Percentiles rank a stretch among this genome's conserved stretches.
These are phyloP conservation scores for Phytophthora hibernalis DNA, from an alignment of 352 stramenopile species.

Conservation along the genomic window DNA sequence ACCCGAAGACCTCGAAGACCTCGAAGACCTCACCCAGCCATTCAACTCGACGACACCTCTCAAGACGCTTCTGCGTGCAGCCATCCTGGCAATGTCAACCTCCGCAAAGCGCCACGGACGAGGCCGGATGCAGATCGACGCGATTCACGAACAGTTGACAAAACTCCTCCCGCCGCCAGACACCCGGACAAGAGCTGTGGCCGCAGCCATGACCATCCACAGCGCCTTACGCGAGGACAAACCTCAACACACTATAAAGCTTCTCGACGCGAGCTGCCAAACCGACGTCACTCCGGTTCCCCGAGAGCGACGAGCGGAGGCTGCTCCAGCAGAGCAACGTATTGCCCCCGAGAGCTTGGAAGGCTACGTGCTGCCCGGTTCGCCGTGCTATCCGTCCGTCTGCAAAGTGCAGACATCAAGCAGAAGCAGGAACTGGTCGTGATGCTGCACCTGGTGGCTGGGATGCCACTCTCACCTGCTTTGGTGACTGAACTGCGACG, in stretches of 20 bases:
- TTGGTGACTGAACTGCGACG: slow-evolving; percentile 58
- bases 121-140: slow-evolving; percentile 45
- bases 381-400: slow-evolving; percentile 14
- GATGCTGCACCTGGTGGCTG: slow-evolving; percentile 49
- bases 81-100: slow-evolving; percentile 72
- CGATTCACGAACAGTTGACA: slow-evolving; percentile 51
- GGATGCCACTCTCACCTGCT: slow-evolving; percentile 45
- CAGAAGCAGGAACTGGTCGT: slow-evolving; percentile 21
- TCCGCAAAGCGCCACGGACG: slow-evolving; percentile 55
- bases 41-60: slow-evolving; percentile 40
- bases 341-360: slow-evolving; percentile 51
- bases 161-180: slow-evolving; percentile 6
- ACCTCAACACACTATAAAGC: background rate
- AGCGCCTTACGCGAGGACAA: slow-evolving; percentile 52
- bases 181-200: slow-evolving; percentile 29
- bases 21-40: slow-evolving; percentile 24
- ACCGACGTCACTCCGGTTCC: slow-evolving; percentile 36
- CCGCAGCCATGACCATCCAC: slow-evolving; percentile 37
- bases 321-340: background rate
- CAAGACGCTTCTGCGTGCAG: slow-evolving; percentile 63
- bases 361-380: slow-evolving; percentile 49
- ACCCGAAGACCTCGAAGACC: background rate
- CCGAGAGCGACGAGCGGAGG: slow-evolving; percentile 22
- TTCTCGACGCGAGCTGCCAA: slow-evolving; percentile 16
- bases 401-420: background rate